Evolutionary conservation across 2,329 filamentous ascomycete genomes (phyloP).

Genomic region (Apiospora marii): DNA sequence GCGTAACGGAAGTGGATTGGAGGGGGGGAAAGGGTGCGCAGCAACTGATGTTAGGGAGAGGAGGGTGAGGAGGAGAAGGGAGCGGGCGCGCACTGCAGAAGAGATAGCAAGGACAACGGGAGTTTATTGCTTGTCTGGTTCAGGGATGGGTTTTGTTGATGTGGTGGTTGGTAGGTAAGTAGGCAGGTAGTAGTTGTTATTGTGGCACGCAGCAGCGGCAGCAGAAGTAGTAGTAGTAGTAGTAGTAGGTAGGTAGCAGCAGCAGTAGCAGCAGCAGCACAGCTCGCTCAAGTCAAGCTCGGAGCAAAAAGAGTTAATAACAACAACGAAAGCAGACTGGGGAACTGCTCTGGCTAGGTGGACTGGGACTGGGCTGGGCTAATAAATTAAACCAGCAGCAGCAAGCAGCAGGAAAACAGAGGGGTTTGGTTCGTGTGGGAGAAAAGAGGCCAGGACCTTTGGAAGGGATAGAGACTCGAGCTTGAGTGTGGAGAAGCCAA

Average conservation of each 20-base stretch:
- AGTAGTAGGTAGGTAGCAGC: neutral
- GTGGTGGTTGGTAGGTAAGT: neutral
- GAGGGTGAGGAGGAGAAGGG: neutral
- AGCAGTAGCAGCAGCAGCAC: slow-evolving; percentile 4
- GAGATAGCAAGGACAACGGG: slow-evolving; percentile 11
- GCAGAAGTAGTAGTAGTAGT: neutral
- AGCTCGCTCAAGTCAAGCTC: slow-evolving; percentile 10
- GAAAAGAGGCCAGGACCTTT: slow-evolving; percentile 24
- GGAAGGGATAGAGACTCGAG: slow-evolving; percentile 22
- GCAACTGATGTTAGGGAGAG: neutral
- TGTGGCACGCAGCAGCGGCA: slow-evolving; percentile 8
- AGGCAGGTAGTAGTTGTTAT: neutral
- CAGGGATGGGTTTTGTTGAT: slow-evolving; percentile 20
- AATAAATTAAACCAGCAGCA: slow-evolving; percentile 16
- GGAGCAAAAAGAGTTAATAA: slow-evolving; percentile 11
- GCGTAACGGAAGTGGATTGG: slow-evolving; percentile 10
- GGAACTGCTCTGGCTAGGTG: slow-evolving; percentile 8
- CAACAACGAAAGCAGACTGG: slow-evolving; percentile 17
- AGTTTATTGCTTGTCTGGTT: slow-evolving; percentile 18
- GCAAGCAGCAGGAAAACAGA: slow-evolving; percentile 9
- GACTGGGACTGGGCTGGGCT: slow-evolving; percentile 18
- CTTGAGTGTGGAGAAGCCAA: slow-evolving; percentile 18
- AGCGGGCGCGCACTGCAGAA: slow-evolving; percentile 4
- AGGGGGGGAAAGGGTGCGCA: slow-evolving; percentile 3
- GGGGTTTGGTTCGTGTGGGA: slow-evolving; percentile 23